Evolutionary conservation across 345 rosid genomes (phyloP), one percentile per base, ranked within the genome.

Genomic region (Turritis glabra): DNA sequence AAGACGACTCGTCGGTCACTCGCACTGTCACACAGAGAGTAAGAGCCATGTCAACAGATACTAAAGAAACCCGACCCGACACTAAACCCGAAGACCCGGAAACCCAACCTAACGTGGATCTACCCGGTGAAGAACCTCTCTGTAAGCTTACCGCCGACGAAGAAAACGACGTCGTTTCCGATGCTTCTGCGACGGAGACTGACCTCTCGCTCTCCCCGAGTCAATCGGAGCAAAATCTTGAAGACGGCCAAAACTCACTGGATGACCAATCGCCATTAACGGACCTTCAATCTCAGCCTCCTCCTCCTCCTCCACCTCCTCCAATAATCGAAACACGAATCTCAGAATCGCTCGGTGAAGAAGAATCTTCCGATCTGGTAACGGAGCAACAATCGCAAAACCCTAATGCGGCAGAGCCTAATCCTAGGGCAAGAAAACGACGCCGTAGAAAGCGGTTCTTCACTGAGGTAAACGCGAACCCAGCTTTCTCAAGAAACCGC

Each of bases 391-490:
- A 61, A 53, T 80, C 76, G 21, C 82, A 58, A 73, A 87, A 80
- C 77, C 84, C 79, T 19, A 84, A 76, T 69, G 85, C 82, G 52
- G 22, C 79, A 13, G 90, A 74, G 30, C 86, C 86, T 11, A 89
- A 76, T 9, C 90, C 84, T 0, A 90, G 87, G 2, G 80, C 82
- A 0, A 78, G 86, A 71, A 93, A 79, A 74, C 84, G 98, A 10
- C 93, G 96, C 35, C 88, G 97, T 12, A 84, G 96, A 60, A 95
- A 89, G 74, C 91, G 91, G 5, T 85, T 95, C 83, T 95, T 95
- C 87, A 95, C 97, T 8, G 97, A 95, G 81, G 77, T 90, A 47
- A 90, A 84, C 76, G 81, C 83, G 35, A 88, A 85, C 17, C 89
- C 96, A 8, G 81, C 92, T 1, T 84, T 93, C 53, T 66, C 85